A percentile compares a stretch with the other conserved stretches of the same genome.
Conservation (phyloP, 2,329 filamentous ascomycete species). For the Arthrinium phaeospermum region DNA sequence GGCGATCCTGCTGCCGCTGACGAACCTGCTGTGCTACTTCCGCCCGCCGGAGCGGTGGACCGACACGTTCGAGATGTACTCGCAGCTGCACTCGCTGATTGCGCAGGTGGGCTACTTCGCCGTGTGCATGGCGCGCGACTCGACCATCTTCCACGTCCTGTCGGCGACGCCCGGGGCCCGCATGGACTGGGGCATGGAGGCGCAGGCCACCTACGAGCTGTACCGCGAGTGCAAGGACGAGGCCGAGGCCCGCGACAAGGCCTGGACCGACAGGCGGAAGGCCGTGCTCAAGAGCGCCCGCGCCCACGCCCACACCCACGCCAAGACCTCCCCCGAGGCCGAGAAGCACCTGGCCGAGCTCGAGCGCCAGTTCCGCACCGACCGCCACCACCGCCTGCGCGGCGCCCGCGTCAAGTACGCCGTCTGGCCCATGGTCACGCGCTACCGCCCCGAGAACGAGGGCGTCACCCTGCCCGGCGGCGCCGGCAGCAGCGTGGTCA, state of each 20-base stretch:
- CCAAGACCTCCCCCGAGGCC: background rate
- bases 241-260: conserved; percentile 27
- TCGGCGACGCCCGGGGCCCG: conserved; percentile 38
- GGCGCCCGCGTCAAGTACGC: conserved; percentile 40
- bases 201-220: conserved; percentile 30
- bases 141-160: conserved; percentile 37
- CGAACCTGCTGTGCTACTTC: conserved; percentile 38
- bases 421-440: conserved; percentile 39
- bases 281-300: conserved; percentile 13
- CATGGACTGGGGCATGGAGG: conserved; percentile 35
- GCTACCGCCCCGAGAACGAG: conserved; percentile 33
- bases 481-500: conserved; percentile 22
- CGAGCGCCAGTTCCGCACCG: conserved; percentile 22
- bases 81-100: conserved; percentile 35
- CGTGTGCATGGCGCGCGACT: conserved; percentile 37
- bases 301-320: background rate
- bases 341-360: conserved; percentile 20
- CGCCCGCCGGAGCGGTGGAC: conserved; percentile 9
- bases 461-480: background rate
- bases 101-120: conserved; percentile 37
- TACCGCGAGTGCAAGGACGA: conserved; percentile 32
- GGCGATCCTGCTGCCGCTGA: conserved; percentile 43
- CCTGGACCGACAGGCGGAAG: conserved; percentile 22
- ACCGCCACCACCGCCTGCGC: conserved; percentile 33
- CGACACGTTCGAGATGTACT: conserved; percentile 27